Base-by-base conservation (phyloP, 176 grass and related monocot genomes). In the Secale cereale region DNA sequence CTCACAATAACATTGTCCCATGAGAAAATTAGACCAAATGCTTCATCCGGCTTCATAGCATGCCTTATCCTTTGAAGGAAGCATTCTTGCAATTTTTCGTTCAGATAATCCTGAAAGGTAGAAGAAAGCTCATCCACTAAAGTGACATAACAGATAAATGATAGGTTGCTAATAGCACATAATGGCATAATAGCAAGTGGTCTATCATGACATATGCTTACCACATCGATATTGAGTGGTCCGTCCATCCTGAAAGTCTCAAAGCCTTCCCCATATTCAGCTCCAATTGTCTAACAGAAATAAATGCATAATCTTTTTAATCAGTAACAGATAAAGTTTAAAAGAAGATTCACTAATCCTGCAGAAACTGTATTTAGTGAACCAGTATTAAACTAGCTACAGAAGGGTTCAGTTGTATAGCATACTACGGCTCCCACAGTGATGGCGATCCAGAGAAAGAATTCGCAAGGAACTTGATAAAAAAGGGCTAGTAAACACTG, bases 31-130 rank as follows among this genome's bases (percentile, higher is more conserved):
- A 99, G 90, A 54, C 93, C 93, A 90, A 95, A 92, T n/a, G 93
- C 93, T 83, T 99, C 97, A 94, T 96, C 97, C 17, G 97, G 97
- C 77, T 99, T 99, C 97, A 96, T 99, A 75, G 97, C 91, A 91
- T 99, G 94, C 78, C 97, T 91, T 94, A 99, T 94, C 81, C 90
- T 90, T 87, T 96, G 97, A 86, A 96, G 97, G 69, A 99, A 94
- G 59, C 93, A 94, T 74, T 92, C 93, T 89, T 99, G 94, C 79
- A 99, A 82, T 86, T 86, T 96, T 81, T 99, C 90, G 41, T 99
- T 99, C 71, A 96, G 81, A 88, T 96, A 96, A 91, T 99, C 91
- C 93, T 96, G 86, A 62, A 68, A 88, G 32, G 65, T 59, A 62
- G 32, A 87, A 63, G 50, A 64, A 15, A 61, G 62, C 28, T 73